Base-by-base conservation (phyloP, 2,329 filamentous ascomycete species). In the Penicillium nordicum region DNA sequence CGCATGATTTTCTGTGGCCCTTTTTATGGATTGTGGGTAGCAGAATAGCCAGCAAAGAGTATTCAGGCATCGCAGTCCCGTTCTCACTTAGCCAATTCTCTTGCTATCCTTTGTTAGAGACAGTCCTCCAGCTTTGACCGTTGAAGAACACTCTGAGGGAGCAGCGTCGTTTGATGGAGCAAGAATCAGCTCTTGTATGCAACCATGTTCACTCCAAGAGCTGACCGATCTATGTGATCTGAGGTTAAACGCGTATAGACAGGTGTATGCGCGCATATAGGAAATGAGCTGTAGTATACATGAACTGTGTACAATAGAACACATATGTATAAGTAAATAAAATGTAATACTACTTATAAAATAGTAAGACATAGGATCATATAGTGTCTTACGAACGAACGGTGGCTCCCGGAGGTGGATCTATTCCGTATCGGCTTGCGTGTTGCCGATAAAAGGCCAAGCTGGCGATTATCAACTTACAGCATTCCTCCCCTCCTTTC, bases 371-470 rank as follows among this genome's bases (percentile, higher is more conserved):
- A 44, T 43, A 29, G 41, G 14, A 43, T 9, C 18, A 30, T 45
- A 21, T n/a, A 46, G 5, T 32, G 29, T 41, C 29, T 32, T n/a
- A 30, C 11, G 18, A 42, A 52, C 21, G n/a, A 42, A 52, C 38
- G 40, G 57, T 57, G 47, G 50, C 57, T 54, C 49, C 56, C 30
- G 25, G 34, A 38, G 18, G 57, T 60, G 57, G 61, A 59, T 58
- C 54, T 41, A 58, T 53, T 53, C 12, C 12, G 12, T 62, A 30
- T 18, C 40, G 44, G 57, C 55, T 63, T 63, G 61, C 63, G 64
- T 53, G 60, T 60, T 58, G 55, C 59, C 45, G 61, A 55, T 57
- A 60, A 65, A 66, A 66, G 64, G 64, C 57, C 64, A 66, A 64
- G 64, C 64, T 66, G 64, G 64, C 64, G 60, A 61, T 61, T 61